Evolutionary conservation across 2,329 filamentous ascomycete genomes (phyloP).

Genomic region (Biscogniauxia sp.): DNA sequence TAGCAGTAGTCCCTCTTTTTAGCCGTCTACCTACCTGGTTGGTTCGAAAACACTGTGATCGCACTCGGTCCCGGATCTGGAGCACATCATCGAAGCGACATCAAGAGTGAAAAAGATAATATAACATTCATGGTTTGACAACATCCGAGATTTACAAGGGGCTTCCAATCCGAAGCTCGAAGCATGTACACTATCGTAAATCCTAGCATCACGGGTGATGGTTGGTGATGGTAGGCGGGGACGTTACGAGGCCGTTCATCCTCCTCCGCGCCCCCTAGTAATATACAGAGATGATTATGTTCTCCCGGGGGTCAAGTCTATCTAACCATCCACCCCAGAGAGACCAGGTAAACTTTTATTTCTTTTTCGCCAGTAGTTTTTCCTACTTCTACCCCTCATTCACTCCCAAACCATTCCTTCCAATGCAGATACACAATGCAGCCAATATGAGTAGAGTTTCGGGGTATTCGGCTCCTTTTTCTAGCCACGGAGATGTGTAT

Average conservation of each 20-base stretch:
- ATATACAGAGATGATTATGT: not conserved
- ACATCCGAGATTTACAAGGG: too few species aligned
- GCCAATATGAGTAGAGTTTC: slow-evolving; percentile 19
- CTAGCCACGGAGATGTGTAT: not conserved
- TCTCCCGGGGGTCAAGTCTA: not conserved
- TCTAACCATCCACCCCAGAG: not conserved
- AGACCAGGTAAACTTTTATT: not conserved
- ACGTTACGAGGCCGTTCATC: not conserved
- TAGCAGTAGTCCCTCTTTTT: too few species aligned
- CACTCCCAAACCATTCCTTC: slow-evolving; percentile 4
- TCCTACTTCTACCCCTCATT: not conserved
- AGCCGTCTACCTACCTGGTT: too few species aligned
- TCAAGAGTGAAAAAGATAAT: too few species aligned
- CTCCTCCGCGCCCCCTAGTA: slow-evolving; percentile 1
- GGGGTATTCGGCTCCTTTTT: slow-evolving; percentile 1
- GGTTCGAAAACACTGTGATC: too few species aligned
- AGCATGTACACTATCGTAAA: too few species aligned
- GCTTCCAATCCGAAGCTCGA: too few species aligned
- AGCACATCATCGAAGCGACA: too few species aligned
- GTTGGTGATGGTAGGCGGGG: too few species aligned
- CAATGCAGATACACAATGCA: slow-evolving; percentile 9
- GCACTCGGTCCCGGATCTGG: too few species aligned
- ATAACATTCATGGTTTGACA: too few species aligned
- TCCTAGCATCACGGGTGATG: too few species aligned
- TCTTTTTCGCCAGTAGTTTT: not conserved